A percentile compares a stretch with the other conserved stretches of the same genome.
Conservation (phyloP, 345 rosid species). For the Populus alba region DNA sequence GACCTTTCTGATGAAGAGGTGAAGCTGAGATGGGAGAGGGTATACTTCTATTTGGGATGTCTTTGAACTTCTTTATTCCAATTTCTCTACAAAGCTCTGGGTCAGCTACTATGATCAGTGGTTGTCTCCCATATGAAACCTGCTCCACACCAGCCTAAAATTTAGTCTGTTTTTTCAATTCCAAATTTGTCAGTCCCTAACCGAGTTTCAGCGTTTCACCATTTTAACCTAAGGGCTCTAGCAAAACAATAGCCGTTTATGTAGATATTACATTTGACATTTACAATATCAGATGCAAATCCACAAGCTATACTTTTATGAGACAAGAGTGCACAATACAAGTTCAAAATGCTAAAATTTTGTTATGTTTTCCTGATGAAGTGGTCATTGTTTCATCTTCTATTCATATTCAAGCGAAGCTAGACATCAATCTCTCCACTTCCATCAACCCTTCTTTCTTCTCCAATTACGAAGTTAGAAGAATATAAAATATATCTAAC, state of each 20-base stretch:
- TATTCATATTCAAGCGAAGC: neutral
- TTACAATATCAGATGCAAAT: neutral
- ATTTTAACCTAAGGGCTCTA: neutral
- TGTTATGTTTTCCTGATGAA: no score
- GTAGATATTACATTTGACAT: neutral
- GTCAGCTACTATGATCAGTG: conserved; percentile 75
- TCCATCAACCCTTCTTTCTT: neutral
- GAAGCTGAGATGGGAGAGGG: conserved; percentile 92
- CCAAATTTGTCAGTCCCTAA: neutral
- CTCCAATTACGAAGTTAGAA: neutral
- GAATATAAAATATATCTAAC: no score
- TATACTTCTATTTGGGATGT: conserved; percentile 78
- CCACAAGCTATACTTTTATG: neutral
- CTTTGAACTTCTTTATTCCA: conserved; percentile 86
- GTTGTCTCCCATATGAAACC: conserved; percentile 99
- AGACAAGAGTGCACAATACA: neutral
- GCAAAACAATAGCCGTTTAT: neutral
- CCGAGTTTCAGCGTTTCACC: neutral
- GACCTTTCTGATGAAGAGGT: conserved; percentile 93
- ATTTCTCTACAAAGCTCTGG: conserved; percentile 85
- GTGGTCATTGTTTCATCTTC: no score
- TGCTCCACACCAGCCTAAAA: conserved; percentile 21
- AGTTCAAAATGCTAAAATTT: neutral
- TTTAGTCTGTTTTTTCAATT: neutral
- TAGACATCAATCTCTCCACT: neutral